phyloP scores from a whole-genome alignment of 352 stramenopile genomes.

The Pythium grandisporangium region DNA sequence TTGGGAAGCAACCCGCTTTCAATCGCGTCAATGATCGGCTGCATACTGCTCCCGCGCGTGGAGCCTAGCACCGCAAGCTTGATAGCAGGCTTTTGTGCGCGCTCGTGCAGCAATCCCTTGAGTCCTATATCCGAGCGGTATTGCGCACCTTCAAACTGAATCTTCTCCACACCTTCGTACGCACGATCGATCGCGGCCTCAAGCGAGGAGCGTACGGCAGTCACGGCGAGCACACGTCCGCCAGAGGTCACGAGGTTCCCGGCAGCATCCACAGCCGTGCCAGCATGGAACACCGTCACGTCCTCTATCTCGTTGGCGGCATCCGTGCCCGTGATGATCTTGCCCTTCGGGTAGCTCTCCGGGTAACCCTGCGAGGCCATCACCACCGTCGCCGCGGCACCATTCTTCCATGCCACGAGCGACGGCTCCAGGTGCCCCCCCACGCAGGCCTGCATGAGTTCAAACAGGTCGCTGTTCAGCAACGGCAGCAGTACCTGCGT shows the following conservation, averaged over 20 bases:
- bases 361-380: slow-evolving; percentile 96
- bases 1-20: slow-evolving; percentile 75
- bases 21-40: slow-evolving; percentile 96
- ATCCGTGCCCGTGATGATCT: slow-evolving; percentile 90
- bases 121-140: slow-evolving; percentile 97
- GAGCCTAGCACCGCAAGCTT: slow-evolving; percentile 94
- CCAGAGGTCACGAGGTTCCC: slow-evolving; percentile 87
- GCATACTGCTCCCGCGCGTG: slow-evolving; percentile 92
- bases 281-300: slow-evolving; percentile 99
- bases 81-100: slow-evolving; percentile 62
- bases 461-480: slow-evolving; percentile 96
- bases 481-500: slow-evolving; percentile 98
- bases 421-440: slow-evolving; percentile 85
- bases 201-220: slow-evolving; percentile 85
- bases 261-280: slow-evolving; percentile 79
- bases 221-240: slow-evolving; percentile 97
- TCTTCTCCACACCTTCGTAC: slow-evolving; percentile 86
- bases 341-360: slow-evolving; percentile 97
- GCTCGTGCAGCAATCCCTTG: slow-evolving; percentile 87
- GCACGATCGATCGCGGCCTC: slow-evolving; percentile 86
- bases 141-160: slow-evolving; percentile 91
- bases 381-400: slow-evolving; percentile 93
- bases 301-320: slow-evolving; percentile 70
- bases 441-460: slow-evolving; percentile 95
- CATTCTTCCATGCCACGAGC: slow-evolving; percentile 88